These are phyloP conservation scores for Cadophora malorum DNA, from an alignment of 2,329 filamentous ascomycete species.

Conservation along the genomic window DNA sequence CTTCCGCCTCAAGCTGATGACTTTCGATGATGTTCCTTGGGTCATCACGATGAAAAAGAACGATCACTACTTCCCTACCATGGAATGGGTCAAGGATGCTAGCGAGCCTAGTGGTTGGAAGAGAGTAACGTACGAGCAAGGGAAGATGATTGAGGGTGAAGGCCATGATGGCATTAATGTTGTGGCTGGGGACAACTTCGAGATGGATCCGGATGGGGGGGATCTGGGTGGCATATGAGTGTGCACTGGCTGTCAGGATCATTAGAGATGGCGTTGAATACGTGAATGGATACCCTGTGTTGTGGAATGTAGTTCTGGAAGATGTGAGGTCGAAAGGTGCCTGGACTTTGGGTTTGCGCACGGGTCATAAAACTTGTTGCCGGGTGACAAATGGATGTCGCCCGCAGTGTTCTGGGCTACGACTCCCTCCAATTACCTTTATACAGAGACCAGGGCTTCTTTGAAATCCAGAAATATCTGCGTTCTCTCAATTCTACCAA, in stretches of 20 bases:
- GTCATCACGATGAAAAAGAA: slow-evolving; percentile 99
- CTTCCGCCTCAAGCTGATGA: slow-evolving; percentile 96
- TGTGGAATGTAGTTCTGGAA: not conserved
- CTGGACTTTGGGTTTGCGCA: not conserved
- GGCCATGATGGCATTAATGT: slow-evolving; percentile 47
- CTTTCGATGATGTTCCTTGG: slow-evolving; percentile 98
- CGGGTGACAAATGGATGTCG: not conserved
- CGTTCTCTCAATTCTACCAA: too few species aligned
- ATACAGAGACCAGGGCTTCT: too few species aligned
- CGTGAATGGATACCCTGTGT: slow-evolving; percentile 15
- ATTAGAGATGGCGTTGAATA: not conserved
- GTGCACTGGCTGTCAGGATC: not conserved
- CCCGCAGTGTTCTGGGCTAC: not conserved
- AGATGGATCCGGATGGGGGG: slow-evolving; percentile 35
- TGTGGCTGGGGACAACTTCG: slow-evolving; percentile 39
- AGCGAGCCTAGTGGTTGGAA: slow-evolving; percentile 66
- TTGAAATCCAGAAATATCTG: too few species aligned
- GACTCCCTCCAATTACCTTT: too few species aligned
- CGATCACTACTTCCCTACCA: slow-evolving; percentile 87
- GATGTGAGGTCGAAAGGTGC: not conserved
- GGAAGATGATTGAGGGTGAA: slow-evolving; percentile 60
- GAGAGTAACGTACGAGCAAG: slow-evolving; percentile 66
- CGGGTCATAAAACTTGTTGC: not conserved
- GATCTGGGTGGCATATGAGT: slow-evolving; percentile 21
- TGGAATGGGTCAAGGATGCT: slow-evolving; percentile 71